A percentile compares a stretch with the other conserved stretches of the same genome.
Conservation (phyloP, 2,329 filamentous ascomycete genomes). For the Elsinoe australis region DNA sequence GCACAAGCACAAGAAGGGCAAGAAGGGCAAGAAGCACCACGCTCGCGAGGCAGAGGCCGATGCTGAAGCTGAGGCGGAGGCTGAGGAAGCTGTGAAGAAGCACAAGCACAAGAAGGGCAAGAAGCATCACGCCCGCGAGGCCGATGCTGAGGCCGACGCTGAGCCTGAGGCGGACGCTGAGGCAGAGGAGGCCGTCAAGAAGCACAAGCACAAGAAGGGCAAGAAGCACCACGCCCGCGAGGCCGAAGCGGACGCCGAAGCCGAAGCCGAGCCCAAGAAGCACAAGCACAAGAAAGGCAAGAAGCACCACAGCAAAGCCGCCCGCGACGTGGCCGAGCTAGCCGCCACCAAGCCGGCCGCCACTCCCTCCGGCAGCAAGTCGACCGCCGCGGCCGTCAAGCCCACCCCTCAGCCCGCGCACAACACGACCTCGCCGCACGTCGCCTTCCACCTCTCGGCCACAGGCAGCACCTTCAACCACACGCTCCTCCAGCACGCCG, state of each 20-base stretch:
- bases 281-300: slow-evolving; percentile 3
- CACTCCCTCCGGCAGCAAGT: not conserved
- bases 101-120: not conserved
- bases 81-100: slow-evolving; percentile 25
- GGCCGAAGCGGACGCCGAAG: not conserved
- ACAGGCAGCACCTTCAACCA: slow-evolving; percentile 7
- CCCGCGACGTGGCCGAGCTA: not conserved
- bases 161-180: too few relatives aligned
- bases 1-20: not conserved
- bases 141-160: not conserved
- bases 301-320: slow-evolving; percentile 2
- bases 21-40: slow-evolving; percentile 2
- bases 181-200: not conserved
- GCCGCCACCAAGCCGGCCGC: slow-evolving; percentile 1
- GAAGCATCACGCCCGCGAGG: not conserved
- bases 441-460: slow-evolving; percentile 1
- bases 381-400: not conserved
- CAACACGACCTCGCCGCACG: slow-evolving; percentile 1
- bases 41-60: not conserved
- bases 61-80: slow-evolving; percentile 51
- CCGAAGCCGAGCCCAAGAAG: not conserved
- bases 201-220: slow-evolving; percentile 7
- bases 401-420: not conserved
- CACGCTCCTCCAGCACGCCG: not conserved
- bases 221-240: not conserved